Evolutionary conservation across 148 eudicot genomes (phyloP), one percentile per base, ranked within the genome.

Genomic region (Linanthus parryae): DNA sequence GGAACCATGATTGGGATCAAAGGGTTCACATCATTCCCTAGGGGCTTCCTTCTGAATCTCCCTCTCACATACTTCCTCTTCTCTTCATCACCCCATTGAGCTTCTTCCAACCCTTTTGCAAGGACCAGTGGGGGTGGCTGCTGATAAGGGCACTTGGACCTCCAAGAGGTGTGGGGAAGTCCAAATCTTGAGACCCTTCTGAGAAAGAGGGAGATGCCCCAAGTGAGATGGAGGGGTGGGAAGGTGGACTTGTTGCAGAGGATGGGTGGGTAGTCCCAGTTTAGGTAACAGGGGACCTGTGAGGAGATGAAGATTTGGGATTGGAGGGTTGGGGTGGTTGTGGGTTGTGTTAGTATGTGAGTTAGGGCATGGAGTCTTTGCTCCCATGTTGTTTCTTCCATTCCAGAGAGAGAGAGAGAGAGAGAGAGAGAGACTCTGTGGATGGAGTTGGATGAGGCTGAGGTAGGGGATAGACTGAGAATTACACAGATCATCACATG

Each of bases 191-290:
- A 66, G 0, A 56, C 73, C 78, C 77, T 72, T 71, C 71, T 78
- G 65, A 82, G 73, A 71, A 73, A 82, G 9, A 63, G 82, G 36
- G 73, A 59, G 51, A 89, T 53, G 25, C 58, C 57, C 91, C 91
- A 90, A 5, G n/a, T 64, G 31, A 64, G 39, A 22, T 58, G 58
- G 26, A 61, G 53, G 27, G 72, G 33, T 46, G 62, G 58, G 37
- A 37, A 53, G 47, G 62, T 23, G 58, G 75, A 52, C 30, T 52
- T 22, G 26, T 56, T 20, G 56, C 68, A 64, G 52, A 75, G 58
- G 44, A 81, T 72, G 16, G 97, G 95, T 7, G 89, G 90, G 63
- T 83, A 87, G 59, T 87, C 83, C 94, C 95, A 86, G 58, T 79
- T 73, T 24, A 75, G 76, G 69, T 86, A 84, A 62, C 77, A 81